Percentiles rank a stretch among this genome's conserved stretches.
Conservation (phyloP, 257 asterid species). For the Solanum pimpinellifolium region DNA sequence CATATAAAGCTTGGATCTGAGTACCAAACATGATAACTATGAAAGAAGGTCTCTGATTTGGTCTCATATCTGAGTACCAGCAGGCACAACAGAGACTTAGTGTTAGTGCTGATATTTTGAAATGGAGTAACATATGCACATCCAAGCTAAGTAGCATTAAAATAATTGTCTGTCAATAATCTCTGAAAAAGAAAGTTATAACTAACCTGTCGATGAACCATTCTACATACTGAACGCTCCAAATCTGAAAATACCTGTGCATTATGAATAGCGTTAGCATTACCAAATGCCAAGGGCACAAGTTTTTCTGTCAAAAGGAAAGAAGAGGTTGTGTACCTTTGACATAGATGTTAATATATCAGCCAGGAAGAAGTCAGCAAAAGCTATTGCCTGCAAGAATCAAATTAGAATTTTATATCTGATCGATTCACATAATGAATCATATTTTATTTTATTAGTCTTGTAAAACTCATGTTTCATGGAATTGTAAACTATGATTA, state of each 20-base stretch:
- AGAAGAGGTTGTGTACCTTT: constrained; percentile 48
- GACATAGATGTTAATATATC: constrained; percentile 97
- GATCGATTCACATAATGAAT: not conserved
- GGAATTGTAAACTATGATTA: not conserved
- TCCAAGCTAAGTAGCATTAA: not conserved
- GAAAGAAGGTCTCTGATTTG: not conserved
- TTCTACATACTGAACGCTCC: constrained; percentile 96
- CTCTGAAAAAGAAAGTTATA: not conserved
- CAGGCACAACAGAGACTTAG: not conserved
- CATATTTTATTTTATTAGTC: not conserved
- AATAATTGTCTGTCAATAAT: not conserved
- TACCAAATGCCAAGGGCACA: not conserved
- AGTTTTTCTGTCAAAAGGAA: not conserved
- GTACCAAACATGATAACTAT: not conserved
- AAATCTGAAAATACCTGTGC: constrained; percentile 92
- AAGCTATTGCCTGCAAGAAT: constrained; percentile 71
- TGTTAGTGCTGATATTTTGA: not conserved
- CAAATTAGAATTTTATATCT: not conserved
- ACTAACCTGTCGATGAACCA: constrained; percentile 93
- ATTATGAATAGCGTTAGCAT: not conserved
- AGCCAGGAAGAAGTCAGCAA: constrained; percentile 93
- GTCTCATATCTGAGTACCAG: not conserved
- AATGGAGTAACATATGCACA: not conserved
- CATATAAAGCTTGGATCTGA: not conserved
- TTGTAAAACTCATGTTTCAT: not conserved